Percentiles rank a stretch among this genome's conserved stretches.
These are phyloP conservation scores for Verticillium nubilum DNA, from an alignment of 2,329 filamentous ascomycete species.

Conservation along the genomic window DNA sequence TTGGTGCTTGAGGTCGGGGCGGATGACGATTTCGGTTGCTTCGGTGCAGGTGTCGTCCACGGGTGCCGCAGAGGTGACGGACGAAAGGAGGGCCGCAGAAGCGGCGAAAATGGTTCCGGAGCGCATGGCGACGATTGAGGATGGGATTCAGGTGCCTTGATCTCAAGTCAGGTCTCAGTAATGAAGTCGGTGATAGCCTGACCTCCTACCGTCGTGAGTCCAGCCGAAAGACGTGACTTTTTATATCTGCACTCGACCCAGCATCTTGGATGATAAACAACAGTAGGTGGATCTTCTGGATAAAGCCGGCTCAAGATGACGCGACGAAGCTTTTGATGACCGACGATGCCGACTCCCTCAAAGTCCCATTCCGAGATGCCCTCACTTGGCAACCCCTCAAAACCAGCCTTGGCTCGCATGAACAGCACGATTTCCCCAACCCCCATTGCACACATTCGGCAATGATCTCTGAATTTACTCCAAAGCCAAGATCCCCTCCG, in stretches of 20 bases:
- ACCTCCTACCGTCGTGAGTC: background rate
- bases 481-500: background rate
- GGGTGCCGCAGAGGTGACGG: background rate
- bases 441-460: background rate
- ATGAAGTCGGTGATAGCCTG: background rate
- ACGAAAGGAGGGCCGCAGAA: background rate
- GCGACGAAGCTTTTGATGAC: background rate
- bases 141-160: background rate
- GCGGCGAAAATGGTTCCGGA: background rate
- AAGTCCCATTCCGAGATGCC: background rate
- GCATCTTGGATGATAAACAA: background rate
- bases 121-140: background rate
- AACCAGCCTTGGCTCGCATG: background rate
- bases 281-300: background rate
- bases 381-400: background rate
- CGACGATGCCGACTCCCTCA: background rate
- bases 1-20: slow-evolving; percentile 21
- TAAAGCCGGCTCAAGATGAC: background rate
- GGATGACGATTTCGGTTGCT: slow-evolving; percentile 1
- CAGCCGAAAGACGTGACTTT: background rate
- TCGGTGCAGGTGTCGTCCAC: background rate
- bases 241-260: background rate
- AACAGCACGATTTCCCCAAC: background rate
- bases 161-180: background rate
- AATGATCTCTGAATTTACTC: background rate